Conservation (phyloP, 371 early-diverging fungal genomes). For the Syncephalastrum racemosum region DNA sequence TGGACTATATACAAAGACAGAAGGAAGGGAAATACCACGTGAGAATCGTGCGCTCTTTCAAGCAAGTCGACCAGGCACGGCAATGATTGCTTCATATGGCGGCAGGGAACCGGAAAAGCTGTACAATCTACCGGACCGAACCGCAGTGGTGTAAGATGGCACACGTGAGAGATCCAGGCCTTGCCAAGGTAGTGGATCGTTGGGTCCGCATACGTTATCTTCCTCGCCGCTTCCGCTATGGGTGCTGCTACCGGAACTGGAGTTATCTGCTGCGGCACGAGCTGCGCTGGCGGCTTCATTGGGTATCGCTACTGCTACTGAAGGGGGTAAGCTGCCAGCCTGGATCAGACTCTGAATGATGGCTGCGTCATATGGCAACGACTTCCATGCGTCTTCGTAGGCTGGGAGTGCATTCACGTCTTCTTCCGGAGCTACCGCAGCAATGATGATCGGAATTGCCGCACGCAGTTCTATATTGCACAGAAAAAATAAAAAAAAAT, state of each 20-base stretch:
- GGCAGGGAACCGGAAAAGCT: slow-evolving; percentile 40
- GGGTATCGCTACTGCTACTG: slow-evolving; percentile 66
- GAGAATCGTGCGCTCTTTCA: too few relatives aligned
- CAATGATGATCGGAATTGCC: slow-evolving; percentile 41
- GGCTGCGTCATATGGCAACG: slow-evolving; percentile 40
- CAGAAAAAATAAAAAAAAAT: slow-evolving; percentile 1
- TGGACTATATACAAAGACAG: too few relatives aligned
- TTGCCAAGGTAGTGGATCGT: slow-evolving; percentile 52
- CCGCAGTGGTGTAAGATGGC: slow-evolving; percentile 30
- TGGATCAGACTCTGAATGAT: slow-evolving; percentile 29
- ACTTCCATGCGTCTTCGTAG: slow-evolving; percentile 53
- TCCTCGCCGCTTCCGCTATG: slow-evolving; percentile 48
- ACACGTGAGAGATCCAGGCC: slow-evolving; percentile 28
- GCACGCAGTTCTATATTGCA: slow-evolving; percentile 38
- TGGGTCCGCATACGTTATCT: slow-evolving; percentile 60
- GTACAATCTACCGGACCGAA: slow-evolving; percentile 23
- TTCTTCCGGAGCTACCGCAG: slow-evolving; percentile 36
- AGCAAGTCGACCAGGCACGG: slow-evolving; percentile 12
- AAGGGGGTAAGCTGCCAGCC: slow-evolving; percentile 36
- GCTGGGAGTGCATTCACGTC: slow-evolving; percentile 42
- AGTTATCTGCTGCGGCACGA: slow-evolving; percentile 58
- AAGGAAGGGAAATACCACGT: too few relatives aligned
- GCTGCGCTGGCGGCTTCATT: slow-evolving; percentile 82
- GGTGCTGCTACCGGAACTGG: slow-evolving; percentile 7
- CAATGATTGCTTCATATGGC: slow-evolving; percentile 41